Percentiles rank a stretch among this genome's conserved stretches.
Evolutionary conservation across 176 grass and related monocot species (phyloP).

Genomic region (Echinochloa phyllopogon): DNA sequence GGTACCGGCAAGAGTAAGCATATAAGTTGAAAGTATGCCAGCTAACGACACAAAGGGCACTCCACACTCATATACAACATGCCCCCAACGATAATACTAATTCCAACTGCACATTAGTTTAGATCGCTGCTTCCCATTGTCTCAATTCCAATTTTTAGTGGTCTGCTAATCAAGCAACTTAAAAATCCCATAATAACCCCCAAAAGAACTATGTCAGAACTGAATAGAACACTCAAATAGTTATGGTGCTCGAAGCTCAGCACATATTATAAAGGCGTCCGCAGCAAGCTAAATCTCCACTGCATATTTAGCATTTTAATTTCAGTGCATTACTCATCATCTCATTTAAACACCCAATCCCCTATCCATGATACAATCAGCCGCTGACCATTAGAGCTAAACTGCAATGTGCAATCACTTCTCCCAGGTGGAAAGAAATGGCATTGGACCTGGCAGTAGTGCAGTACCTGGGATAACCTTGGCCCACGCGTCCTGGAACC

Average conservation of each 20-base stretch:
- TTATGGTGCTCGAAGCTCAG: not conserved
- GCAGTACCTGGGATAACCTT: slow-evolving; percentile 79
- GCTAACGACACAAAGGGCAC: slow-evolving; percentile 22
- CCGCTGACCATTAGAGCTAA: not conserved
- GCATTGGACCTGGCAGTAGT: not conserved
- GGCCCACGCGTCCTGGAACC: slow-evolving; percentile 76
- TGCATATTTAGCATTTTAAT: not conserved
- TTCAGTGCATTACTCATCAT: not conserved
- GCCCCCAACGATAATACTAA: not conserved
- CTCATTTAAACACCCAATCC: not conserved
- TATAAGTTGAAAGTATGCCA: not conserved
- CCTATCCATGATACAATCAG: not conserved
- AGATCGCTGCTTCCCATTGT: not conserved
- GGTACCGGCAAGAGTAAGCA: slow-evolving; percentile 28
- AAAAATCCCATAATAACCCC: not conserved
- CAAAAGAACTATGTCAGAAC: not conserved
- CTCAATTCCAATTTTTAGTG: not conserved
- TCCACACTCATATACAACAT: not conserved
- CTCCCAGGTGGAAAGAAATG: not conserved
- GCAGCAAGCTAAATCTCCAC: not conserved
- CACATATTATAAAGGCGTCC: not conserved
- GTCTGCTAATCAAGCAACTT: not conserved
- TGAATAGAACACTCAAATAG: not conserved
- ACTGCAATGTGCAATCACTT: slow-evolving; percentile 11
- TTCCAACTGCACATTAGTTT: not conserved